A percentile compares a stretch with the other conserved stretches of the same genome.
phyloP scores from a whole-genome alignment of 2,329 filamentous ascomycete species.

The Emmonsiellopsis sp. region DNA sequence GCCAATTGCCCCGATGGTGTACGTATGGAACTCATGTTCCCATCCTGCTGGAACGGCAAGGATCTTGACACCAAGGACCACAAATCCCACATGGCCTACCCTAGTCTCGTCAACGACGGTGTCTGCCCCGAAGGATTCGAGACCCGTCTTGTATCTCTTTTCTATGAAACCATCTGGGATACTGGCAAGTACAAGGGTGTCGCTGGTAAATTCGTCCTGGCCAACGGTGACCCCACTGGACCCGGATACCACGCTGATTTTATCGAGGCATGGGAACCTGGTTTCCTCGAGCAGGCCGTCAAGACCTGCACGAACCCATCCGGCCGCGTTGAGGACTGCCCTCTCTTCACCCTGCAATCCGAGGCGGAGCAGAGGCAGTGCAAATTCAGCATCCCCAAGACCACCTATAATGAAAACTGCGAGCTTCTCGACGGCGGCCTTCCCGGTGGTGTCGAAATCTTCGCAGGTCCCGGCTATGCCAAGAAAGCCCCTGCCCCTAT shows the following conservation, averaged over 20 bases:
- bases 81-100: conserved; percentile 65
- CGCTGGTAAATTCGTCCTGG: conserved; percentile 61
- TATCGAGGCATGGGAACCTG: conserved; percentile 64
- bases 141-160: conserved; percentile 60
- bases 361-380: conserved; percentile 49
- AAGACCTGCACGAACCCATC: conserved; percentile 62
- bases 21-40: conserved; percentile 77
- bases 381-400: conserved; percentile 48
- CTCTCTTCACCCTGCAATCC: conserved; percentile 60
- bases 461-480: conserved; percentile 31
- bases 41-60: conserved; percentile 77
- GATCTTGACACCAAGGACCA: conserved; percentile 46
- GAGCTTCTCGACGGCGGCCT: conserved; percentile 47
- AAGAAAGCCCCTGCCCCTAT: neutral
- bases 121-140: conserved; percentile 62
- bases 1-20: conserved; percentile 72
- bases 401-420: conserved; percentile 52
- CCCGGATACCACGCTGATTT: conserved; percentile 73
- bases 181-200: conserved; percentile 55
- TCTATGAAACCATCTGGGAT: conserved; percentile 80
- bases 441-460: conserved; percentile 53
- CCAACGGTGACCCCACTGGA: conserved; percentile 69
- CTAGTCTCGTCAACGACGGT: conserved; percentile 65
- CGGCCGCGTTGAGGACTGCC: conserved; percentile 64
- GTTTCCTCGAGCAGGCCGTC: conserved; percentile 62